Base-by-base conservation (phyloP, 2,329 filamentous ascomycete genomes). In the Microdochium trichocladiopsis region DNA sequence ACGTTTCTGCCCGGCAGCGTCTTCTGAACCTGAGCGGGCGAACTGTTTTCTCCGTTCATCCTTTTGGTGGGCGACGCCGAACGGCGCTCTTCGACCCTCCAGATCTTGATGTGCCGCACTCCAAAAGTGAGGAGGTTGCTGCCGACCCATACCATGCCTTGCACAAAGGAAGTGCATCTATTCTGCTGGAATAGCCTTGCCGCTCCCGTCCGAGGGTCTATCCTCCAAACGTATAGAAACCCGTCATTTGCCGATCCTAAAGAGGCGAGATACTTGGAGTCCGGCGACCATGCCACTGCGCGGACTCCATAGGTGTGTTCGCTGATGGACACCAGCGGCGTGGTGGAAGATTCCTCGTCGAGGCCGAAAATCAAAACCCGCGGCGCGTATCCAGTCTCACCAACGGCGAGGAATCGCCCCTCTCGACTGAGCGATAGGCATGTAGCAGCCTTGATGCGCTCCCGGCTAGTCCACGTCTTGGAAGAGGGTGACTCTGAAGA, bases 361-460 rank as follows among this genome's bases (percentile, higher is more conserved):
- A 94, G 84, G 28, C 84, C 90, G 70, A 96, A 99, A 51, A 99
- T 86, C 53, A 97, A 76, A 22, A 99, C 90, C 51, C 94, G 82
- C 5, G 94, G 94, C 51, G 87, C 88, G 69, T 97, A 96, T 22
- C 94, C 94, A 3, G 92, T 95, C 79, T 99, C 94, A 61, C 94
- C 94, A 2, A 97, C 88, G 9, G 93, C 94, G 50, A 99, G 76
- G 65, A 88, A 95, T 60, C 83, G 87, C 28, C 89, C 92, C 69
- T 96, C 91, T 1, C 85, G 83, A 64, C 91, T 96, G 58, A 99
- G 79, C 22, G 90, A 87, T 24, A 99, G 80, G 63, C 92, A 95
- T 4, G 92, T 96, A 2, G 92, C 90, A 18, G 94, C 89, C 72
- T 97, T 97, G 66, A 97, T 92, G 58, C 91, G 84, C 68, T 97